Base-by-base conservation (phyloP, 768 basidiomycete genomes). In the Podaxis pistillaris region DNA sequence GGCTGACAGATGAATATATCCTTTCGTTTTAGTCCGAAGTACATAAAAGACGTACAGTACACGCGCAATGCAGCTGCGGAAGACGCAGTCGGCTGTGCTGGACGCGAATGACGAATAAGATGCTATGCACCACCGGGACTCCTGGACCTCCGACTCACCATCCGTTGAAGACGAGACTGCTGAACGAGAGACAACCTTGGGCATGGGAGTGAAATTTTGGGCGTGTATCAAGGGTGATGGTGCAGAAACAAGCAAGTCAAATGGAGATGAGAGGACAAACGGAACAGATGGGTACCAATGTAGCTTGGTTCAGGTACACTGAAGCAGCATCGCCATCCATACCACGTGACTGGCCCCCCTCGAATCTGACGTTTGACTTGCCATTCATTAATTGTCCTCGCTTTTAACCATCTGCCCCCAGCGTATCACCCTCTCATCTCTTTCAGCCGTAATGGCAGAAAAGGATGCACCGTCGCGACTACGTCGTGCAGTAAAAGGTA, bases 121-220 rank as follows among this genome's bases (percentile, higher is more conserved):
- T 17, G 56, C 33, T 11, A 47, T 24, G 55, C 22, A 56, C 9
- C 40, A 44, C 17, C 49, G 36, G 6, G 30, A 30, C 19, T 38
- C 26, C 62, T 38, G 30, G 30, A 40, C 13, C 19, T 54, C n/a
- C 38, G 15, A 75, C 83, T 64, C 56, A 92, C 92, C 91, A 71
- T 93, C 90, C 38, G 92, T 87, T 3, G 93, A 95, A 2, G 93
- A 92, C 8, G 94, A 94, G 64, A 94, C 86, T 3, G 91, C 89
- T 46, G 91, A 94, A 66, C 93, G 85, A 2, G 93, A 94, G 70
- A 95, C 85, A 65, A 97, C 91, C 74, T 96, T 96, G 58, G 94
- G 94, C 94, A 96, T 96, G 30, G 30, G 30, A 33, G 30, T 33
- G 30, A 8, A 33, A 7, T 8, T 62, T 66, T 64, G 41, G 44